These are phyloP conservation scores for Fusarium bulbicola DNA, from an alignment of 2,329 filamentous ascomycete genomes.

Conservation along the genomic window DNA sequence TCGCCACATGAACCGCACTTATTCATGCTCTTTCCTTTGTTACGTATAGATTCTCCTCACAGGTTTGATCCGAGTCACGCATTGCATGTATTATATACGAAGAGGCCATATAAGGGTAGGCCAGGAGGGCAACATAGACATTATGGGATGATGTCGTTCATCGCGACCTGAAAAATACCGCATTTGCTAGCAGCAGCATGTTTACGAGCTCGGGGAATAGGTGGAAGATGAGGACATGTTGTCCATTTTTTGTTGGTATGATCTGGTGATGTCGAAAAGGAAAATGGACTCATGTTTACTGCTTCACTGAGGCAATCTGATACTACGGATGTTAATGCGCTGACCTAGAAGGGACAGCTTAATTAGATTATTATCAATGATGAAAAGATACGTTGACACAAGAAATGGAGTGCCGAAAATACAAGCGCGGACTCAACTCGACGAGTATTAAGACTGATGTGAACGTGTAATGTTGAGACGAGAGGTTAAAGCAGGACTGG, in stretches of 20 bases:
- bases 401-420: not conserved
- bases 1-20: not conserved
- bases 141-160: conserved; percentile 12
- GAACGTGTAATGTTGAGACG: not conserved
- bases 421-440: not conserved
- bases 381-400: not conserved
- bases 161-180: conserved; percentile 33
- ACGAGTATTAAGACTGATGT: not conserved
- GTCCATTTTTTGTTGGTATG: conserved; percentile 10
- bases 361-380: conserved; percentile 10
- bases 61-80: conserved; percentile 17
- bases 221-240: not conserved
- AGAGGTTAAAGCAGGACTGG: not conserved
- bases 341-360: conserved; percentile 4
- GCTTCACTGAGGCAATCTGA: conserved; percentile 5
- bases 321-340: conserved; percentile 6
- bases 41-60: conserved; percentile 22
- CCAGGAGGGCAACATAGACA: conserved; percentile 24
- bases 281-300: conserved; percentile 8
- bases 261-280: conserved; percentile 10
- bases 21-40: conserved; percentile 30
- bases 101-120: conserved; percentile 1
- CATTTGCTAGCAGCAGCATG: conserved; percentile 14
- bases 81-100: conserved; percentile 40
- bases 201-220: conserved; percentile 4